Evolutionary conservation across 2,329 filamentous ascomycete genomes (phyloP).

Genomic region (Fusarium poae): DNA sequence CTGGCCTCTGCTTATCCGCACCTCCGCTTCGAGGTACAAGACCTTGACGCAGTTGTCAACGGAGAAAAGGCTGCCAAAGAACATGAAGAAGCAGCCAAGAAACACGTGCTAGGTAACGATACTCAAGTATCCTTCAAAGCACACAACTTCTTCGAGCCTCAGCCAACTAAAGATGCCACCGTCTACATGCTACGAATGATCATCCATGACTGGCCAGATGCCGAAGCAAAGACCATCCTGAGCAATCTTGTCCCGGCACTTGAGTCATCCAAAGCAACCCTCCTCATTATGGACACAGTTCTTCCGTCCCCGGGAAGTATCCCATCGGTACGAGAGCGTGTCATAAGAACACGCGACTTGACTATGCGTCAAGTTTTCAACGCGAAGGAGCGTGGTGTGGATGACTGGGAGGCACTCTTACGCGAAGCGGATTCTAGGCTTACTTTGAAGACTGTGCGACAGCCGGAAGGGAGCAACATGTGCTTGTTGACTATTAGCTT

Average conservation of each 20-base stretch:
- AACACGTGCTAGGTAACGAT: not conserved
- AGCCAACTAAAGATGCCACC: not conserved
- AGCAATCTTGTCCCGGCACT: slow-evolving; percentile 7
- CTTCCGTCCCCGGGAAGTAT: slow-evolving; percentile 7
- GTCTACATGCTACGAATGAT: slow-evolving; percentile 13
- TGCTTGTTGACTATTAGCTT: slow-evolving; percentile 2
- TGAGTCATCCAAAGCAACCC: not conserved
- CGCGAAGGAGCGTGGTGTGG: slow-evolving; percentile 2
- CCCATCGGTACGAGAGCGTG: slow-evolving; percentile 1
- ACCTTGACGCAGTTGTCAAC: slow-evolving; percentile 2
- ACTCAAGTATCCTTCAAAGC: not conserved
- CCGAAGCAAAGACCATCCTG: slow-evolving; percentile 8
- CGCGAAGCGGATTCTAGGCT: not conserved
- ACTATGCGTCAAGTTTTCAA: slow-evolving; percentile 21
- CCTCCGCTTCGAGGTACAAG: slow-evolving; percentile 11
- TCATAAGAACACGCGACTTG: slow-evolving; percentile 11
- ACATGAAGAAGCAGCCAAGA: not conserved
- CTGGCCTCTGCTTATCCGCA: not conserved
- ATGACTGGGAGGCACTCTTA: slow-evolving; percentile 17
- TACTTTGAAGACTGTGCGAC: not conserved
- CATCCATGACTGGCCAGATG: slow-evolving; percentile 14
- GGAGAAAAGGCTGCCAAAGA: not conserved
- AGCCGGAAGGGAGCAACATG: slow-evolving; percentile 14
- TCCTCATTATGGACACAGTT: slow-evolving; percentile 23
- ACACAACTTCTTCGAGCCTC: not conserved